A percentile compares a stretch with the other conserved stretches of the same genome.
phyloP scores from a whole-genome alignment of 805 yeast species.

The Novakomyces olei region DNA sequence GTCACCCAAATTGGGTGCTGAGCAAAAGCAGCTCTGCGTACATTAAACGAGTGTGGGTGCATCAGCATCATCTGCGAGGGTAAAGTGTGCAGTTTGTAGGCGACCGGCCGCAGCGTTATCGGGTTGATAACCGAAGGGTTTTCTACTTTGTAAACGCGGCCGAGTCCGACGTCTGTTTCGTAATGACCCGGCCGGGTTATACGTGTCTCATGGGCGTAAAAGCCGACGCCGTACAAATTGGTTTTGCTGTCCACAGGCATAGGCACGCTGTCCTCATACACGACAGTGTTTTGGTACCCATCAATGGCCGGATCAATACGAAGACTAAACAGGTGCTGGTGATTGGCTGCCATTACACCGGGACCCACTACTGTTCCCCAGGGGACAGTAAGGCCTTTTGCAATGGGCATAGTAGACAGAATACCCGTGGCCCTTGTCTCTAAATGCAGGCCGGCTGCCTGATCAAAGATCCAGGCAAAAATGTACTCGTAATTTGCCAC shows the following conservation, averaged over 20 bases:
- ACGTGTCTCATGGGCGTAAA: conserved; percentile 42
- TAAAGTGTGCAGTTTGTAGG: too few relatives aligned
- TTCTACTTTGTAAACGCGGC: conserved; percentile 57
- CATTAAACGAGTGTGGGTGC: conserved; percentile 46
- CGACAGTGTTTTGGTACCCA: conserved; percentile 58
- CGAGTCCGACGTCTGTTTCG: conserved; percentile 36
- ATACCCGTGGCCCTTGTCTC: conserved; percentile 68
- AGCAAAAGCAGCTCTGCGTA: conserved; percentile 74
- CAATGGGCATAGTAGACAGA: conserved; percentile 46
- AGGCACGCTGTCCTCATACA: conserved; percentile 39
- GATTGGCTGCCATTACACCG: conserved; percentile 63
- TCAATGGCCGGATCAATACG: conserved; percentile 65
- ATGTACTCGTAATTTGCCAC: conserved; percentile 77
- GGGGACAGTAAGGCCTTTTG: conserved; percentile 47
- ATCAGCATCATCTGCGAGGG: too few relatives aligned
- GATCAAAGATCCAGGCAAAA: conserved; percentile 61
- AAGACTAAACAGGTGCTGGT: conserved; percentile 61
- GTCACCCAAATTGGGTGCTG: conserved; percentile 42
- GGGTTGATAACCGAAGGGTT: conserved; percentile 65
- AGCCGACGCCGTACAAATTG: conserved; percentile 60
- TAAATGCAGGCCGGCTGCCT: conserved; percentile 62
- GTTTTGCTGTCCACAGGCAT: conserved; percentile 41
- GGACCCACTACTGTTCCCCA: conserved; percentile 72
- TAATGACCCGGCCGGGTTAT: conserved; percentile 36
- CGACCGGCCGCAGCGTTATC: conserved; percentile 58